Base-by-base conservation (phyloP, 2,329 filamentous ascomycete genomes). In the Periconia sp. region DNA sequence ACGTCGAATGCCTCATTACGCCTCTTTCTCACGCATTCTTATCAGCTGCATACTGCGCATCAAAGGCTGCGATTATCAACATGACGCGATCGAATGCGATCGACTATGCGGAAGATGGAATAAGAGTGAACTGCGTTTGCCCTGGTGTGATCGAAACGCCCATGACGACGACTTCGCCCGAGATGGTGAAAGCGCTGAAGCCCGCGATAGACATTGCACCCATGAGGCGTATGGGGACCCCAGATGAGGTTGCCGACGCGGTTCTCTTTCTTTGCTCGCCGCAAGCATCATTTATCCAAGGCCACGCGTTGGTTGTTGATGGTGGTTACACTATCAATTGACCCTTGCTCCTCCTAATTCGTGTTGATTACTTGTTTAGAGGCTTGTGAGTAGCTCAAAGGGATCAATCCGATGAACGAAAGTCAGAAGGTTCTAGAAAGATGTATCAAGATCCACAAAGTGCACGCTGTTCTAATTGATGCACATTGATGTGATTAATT, bases 91-190 rank as follows among this genome's bases (percentile, higher is more conserved):
- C 80, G 0, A 82, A 84, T 57, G 82, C 81, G 1, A 82, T 84
- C 18, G 80, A 85, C 57, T 84, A 85, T 60, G 80, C 82, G 2
- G 59, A 63, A 5, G 54, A 66, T 43, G 54, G 49, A 1, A 84
- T 86, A 49, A 77, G 83, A 47, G 80, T 86, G 58, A 86, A 86
- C 59, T 83, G 81, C 17, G 79, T 86, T 40, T 85, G 83, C 54
- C 83, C 83, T 0, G 73, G 77, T 11, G 80, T 77, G 37, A 74
- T 80, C 37, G 72, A 71, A 49, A 81, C 78, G 5, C 77, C 78
- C 0, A 64, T 62, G 55, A 57, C 61, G 0, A 61, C 56, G 9
- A 66, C 70, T 49, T 65, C 63, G 3, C 53, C 57, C 9, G 58
- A 64, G 3, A 70, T 69, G 45, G 51, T 55, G 1, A 68, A 79